Percentiles rank a stretch among this genome's conserved stretches.
Evolutionary conservation across 768 basidiomycete species (phyloP).

Genomic region (Epithele typhae): DNA sequence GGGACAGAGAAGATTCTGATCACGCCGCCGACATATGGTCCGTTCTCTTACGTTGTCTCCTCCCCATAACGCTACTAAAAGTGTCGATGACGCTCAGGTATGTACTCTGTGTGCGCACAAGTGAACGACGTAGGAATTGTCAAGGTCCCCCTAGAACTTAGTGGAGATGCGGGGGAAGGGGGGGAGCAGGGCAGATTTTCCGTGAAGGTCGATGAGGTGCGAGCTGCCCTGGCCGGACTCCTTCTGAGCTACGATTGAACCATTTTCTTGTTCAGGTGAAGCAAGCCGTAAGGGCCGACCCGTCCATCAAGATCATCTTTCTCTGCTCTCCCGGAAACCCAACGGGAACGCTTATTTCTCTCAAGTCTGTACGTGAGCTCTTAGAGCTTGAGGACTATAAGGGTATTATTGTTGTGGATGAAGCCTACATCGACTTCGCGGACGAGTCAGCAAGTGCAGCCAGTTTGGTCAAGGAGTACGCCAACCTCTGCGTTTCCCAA

Average conservation of each 20-base stretch:
- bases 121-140: conserved; percentile 89
- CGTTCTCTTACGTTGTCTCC: too few relatives aligned
- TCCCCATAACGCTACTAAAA: too few relatives aligned
- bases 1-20: conserved; percentile 77
- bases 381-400: conserved; percentile 80
- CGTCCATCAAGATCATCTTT: conserved; percentile 86
- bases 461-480: conserved; percentile 71
- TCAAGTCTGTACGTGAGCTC: conserved; percentile 61
- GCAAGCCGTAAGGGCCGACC: conserved; percentile 59
- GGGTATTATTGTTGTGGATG: conserved; percentile 91
- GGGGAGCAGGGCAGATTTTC: conserved; percentile 73
- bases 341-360: conserved; percentile 81
- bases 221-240: conserved; percentile 18
- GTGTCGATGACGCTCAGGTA: too few relatives aligned
- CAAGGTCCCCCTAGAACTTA: conserved; percentile 66
- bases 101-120: conserved; percentile 94
- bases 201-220: conserved; percentile 67
- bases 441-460: conserved; percentile 57
- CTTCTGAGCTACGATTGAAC: conserved; percentile 1
- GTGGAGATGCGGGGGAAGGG: conserved; percentile 60
- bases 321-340: conserved; percentile 98
- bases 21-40: conserved; percentile 96
- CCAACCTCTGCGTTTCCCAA: conserved; percentile 92
- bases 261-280: too few relatives aligned
- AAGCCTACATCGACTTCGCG: conserved; percentile 96